Evolutionary conservation across 2,329 filamentous ascomycete species (phyloP), one percentile per base, ranked within the genome.

Genomic region (Sphaerulina musiva): DNA sequence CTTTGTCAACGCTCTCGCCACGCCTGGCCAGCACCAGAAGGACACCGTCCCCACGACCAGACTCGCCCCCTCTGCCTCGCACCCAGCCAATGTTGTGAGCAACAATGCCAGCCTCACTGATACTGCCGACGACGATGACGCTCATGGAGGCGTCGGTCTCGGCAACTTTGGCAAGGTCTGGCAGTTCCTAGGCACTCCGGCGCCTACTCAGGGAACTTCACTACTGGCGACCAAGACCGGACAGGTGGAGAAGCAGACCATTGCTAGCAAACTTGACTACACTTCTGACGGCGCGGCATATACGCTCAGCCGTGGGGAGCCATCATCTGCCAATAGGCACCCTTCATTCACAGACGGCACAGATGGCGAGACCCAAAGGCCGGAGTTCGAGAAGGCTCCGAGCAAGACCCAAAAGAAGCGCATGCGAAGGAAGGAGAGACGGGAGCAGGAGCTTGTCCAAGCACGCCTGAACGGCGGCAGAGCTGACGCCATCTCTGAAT

Each of bases 91-190:
- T 48, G 34, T 46, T 23, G 8, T 23, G 7, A 32, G 40, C 17
- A 29, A 32, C 34, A 41, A 10, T 38, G 34, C 10, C 34, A 38
- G 10, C 34, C 12, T n/a, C 12, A 38, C 34, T 38, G 34, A 38
- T 10, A 4, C 11, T 29, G 31, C 32, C 0, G 23, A 23, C 3
- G 36, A 54, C 29, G 47, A 53, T 26, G 51, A 50, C 17, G 46
- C 54, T 48, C 57, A 60, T 20, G 51, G 47, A 9, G 47, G 50
- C 20, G 52, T 53, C 20, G 58, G 61, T 10, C 60, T 78, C 14
- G 76, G 76, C n/a, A 71, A 74, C 57, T 77, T 78, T 59, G 62
- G 61, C 43, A 75, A 72, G 60, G 62, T 78, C n/a, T 78, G 72
- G 63, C 66, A 73, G 49, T 70, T 69, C 38, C 61, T 78, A 17